These are phyloP conservation scores for Glebionis coronaria DNA, from an alignment of 129 eudicot species.

Conservation along the genomic window DNA sequence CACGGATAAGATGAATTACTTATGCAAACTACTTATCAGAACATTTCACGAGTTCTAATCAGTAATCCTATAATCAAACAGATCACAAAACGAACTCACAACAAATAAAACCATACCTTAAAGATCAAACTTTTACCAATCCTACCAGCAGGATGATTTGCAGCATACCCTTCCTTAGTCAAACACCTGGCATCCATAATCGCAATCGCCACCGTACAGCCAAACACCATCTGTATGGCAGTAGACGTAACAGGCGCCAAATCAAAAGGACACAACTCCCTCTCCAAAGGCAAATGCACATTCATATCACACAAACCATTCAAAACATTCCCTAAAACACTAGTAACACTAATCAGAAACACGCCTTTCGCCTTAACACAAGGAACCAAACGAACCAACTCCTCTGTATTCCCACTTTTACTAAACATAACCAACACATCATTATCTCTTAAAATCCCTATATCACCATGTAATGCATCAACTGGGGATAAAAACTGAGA, in stretches of 20 bases:
- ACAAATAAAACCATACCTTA: slow-evolving; percentile 49
- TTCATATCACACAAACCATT: slow-evolving; percentile 69
- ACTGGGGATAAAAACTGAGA: slow-evolving; percentile 73
- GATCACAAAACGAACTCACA: not conserved
- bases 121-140: slow-evolving; percentile 91
- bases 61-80: not conserved
- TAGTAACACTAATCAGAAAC: slow-evolving; percentile 74
- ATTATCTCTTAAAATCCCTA: slow-evolving; percentile 45
- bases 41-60: too few species aligned
- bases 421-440: slow-evolving; percentile 75
- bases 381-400: slow-evolving; percentile 63
- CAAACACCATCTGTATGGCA: slow-evolving; percentile 97
- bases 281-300: slow-evolving; percentile 91
- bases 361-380: slow-evolving; percentile 92
- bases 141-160: slow-evolving; percentile 94
- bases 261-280: slow-evolving; percentile 91
- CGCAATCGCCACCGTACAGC: slow-evolving; percentile 92
- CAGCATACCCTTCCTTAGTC: slow-evolving; percentile 77
- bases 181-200: slow-evolving; percentile 78
- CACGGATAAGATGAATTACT: too few species aligned
- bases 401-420: slow-evolving; percentile 88
- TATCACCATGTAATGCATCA: slow-evolving; percentile 94
- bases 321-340: slow-evolving; percentile 56
- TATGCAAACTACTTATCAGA: too few species aligned
- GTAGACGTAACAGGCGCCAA: slow-evolving; percentile 94